A percentile compares a stretch with the other conserved stretches of the same genome.
These are phyloP conservation scores for Fusarium anguioides DNA, from an alignment of 2,329 filamentous ascomycete genomes.

Conservation along the genomic window DNA sequence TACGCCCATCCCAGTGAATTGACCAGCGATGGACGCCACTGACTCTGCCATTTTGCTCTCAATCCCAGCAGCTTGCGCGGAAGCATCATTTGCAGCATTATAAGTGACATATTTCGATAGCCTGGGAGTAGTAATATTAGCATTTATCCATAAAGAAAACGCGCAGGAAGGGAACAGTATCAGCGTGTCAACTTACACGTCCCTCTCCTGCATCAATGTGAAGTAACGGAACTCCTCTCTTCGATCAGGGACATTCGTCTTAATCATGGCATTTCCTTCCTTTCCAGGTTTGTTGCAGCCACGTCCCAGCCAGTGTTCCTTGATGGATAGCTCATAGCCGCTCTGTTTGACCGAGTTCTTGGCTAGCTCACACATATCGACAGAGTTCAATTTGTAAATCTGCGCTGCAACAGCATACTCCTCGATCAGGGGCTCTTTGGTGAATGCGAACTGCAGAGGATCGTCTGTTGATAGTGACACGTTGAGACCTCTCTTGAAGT, in stretches of 20 bases:
- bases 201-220: conserved; percentile 83
- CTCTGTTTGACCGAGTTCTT: conserved; percentile 96
- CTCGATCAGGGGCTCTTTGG: conserved; percentile 96
- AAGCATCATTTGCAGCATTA: conserved; percentile 42
- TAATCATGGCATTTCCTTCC: conserved; percentile 89
- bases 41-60: conserved; percentile 35
- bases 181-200: conserved; percentile 71
- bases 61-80: conserved; percentile 12
- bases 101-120: conserved; percentile 57
- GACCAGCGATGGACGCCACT: conserved; percentile 21
- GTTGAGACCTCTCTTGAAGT: conserved; percentile 94
- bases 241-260: conserved; percentile 96
- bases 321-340: conserved; percentile 89
- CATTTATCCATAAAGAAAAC: background rate
- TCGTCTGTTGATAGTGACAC: conserved; percentile 97
- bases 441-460: conserved; percentile 97
- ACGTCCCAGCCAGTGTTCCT: conserved; percentile 89
- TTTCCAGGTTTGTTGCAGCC: conserved; percentile 83
- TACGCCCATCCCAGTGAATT: conserved; percentile 1
- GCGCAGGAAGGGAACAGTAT: background rate
- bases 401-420: conserved; percentile 98
- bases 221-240: conserved; percentile 90
- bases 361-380: conserved; percentile 98
- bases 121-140: conserved; percentile 44
- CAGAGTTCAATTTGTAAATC: conserved; percentile 96